Percentiles rank a stretch among this genome's conserved stretches.
These are phyloP conservation scores for Thielaviopsis populi DNA, from an alignment of 2,329 filamentous ascomycete species.

Conservation along the genomic window DNA sequence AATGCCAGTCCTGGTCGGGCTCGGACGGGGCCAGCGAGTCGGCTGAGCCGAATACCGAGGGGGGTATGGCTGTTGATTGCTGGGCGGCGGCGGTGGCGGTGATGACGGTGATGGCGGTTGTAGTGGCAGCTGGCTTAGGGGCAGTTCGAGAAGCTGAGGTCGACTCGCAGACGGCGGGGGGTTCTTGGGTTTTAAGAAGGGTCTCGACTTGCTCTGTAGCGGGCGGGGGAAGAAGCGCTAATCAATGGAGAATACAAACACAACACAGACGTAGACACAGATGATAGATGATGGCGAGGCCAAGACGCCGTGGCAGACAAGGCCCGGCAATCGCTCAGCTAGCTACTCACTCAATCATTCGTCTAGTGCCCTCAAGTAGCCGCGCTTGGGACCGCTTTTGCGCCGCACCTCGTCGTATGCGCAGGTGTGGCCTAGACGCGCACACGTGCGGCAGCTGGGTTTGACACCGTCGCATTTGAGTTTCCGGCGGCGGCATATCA, in stretches of 20 bases:
- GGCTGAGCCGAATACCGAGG: conserved; percentile 1
- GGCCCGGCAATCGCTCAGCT: neutral
- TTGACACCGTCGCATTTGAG: conserved; percentile 74
- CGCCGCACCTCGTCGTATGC: conserved; percentile 83
- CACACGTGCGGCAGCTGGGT: conserved; percentile 78
- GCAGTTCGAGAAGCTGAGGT: neutral
- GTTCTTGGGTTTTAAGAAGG: conserved; percentile 66
- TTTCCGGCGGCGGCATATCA: conserved; percentile 86
- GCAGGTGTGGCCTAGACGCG: conserved; percentile 72
- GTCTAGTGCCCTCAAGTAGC: conserved; percentile 87
- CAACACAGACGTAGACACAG: no score
- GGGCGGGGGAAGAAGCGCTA: neutral
- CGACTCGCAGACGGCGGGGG: conserved; percentile 18
- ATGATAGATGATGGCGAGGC: neutral
- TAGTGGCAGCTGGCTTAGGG: conserved; percentile 5
- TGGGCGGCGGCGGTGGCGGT: neutral
- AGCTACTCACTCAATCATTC: conserved; percentile 69
- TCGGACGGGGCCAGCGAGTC: neutral
- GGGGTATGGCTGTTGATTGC: neutral
- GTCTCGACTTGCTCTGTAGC: conserved; percentile 77
- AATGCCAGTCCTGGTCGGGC: conserved; percentile 28
- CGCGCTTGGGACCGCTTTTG: conserved; percentile 88
- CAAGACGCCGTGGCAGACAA: neutral
- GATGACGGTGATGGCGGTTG: conserved; percentile 6
- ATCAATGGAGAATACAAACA: neutral